phyloP scores from a whole-genome alignment of 345 rosid species.

The Salix purpurea region DNA sequence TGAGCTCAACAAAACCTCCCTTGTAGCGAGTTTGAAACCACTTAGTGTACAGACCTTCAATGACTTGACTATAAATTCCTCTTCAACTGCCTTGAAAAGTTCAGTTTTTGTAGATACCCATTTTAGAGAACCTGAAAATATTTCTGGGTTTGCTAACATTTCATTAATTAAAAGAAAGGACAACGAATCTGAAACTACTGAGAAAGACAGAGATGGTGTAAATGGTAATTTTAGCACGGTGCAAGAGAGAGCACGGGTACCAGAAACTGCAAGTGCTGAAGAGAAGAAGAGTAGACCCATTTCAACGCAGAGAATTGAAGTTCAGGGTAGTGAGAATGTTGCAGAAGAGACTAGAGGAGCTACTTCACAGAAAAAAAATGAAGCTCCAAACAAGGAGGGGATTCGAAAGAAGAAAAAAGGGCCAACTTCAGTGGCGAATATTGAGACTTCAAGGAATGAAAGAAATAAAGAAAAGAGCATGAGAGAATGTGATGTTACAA shows the following conservation, averaged over 20 bases:
- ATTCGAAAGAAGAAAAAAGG: conserved; percentile 23
- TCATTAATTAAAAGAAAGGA: conserved; percentile 14
- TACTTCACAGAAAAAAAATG: conserved; percentile 19
- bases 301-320: conserved; percentile 14
- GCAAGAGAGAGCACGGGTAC: conserved; percentile 17
- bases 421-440: conserved; percentile 5
- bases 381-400: conserved; percentile 26
- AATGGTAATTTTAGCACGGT: conserved; percentile 20
- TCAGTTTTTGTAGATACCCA: conserved; percentile 38
- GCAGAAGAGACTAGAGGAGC: conserved; percentile 11
- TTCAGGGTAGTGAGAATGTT: conserved; percentile 13
- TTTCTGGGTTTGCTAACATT: conserved; percentile 39
- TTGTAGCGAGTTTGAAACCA: conserved; percentile 19
- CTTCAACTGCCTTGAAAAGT: conserved; percentile 17
- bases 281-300: conserved; percentile 7
- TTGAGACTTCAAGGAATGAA: conserved; percentile 1
- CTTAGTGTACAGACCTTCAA: conserved; percentile 21
- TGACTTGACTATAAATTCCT: conserved; percentile 25
- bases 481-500: conserved; percentile 54
- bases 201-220: conserved; percentile 4
- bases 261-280: conserved; percentile 8
- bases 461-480: conserved; percentile 18
- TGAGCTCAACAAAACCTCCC: conserved; percentile 34
- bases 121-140: conserved; percentile 23
- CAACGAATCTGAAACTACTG: conserved; percentile 11